phyloP scores from a whole-genome alignment of 768 basidiomycete genomes.

The Naganishia onofrii region DNA sequence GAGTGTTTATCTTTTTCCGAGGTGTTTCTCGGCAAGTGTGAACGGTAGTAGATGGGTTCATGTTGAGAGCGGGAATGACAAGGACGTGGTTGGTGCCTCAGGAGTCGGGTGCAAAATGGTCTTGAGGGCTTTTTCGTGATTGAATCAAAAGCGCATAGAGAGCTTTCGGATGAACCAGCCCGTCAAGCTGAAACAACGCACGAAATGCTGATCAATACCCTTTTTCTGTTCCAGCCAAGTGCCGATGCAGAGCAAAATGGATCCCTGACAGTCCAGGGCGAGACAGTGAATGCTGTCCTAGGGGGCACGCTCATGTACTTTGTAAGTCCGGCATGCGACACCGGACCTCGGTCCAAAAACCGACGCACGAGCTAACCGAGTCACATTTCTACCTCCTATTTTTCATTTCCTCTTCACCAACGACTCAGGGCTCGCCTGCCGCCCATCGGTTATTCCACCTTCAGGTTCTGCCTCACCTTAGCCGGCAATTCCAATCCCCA shows the following conservation, averaged over 20 bases:
- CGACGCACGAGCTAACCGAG: background rate
- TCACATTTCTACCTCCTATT: background rate
- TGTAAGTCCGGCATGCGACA: conserved; percentile 11
- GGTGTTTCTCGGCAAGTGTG: background rate
- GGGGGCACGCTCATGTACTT: conserved; percentile 34
- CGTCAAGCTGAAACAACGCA: background rate
- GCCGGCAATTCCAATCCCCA: conserved; percentile 12
- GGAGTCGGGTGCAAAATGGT: no score
- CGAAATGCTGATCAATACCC: background rate
- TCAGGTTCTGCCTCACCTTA: conserved; percentile 41
- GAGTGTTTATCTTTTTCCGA: conserved; percentile 3
- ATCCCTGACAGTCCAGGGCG: conserved; percentile 26
- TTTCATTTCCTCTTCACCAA: background rate
- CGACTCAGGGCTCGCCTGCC: conserved; percentile 42
- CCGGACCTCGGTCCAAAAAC: background rate
- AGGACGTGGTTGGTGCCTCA: background rate
- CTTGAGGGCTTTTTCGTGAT: no score
- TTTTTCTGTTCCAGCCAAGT: background rate
- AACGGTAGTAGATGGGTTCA: background rate
- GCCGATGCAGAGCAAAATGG: conserved; percentile 20
- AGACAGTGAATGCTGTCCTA: conserved; percentile 29
- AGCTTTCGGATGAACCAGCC: background rate
- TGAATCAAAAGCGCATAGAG: background rate
- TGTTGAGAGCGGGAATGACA: background rate
- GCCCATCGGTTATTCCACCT: conserved; percentile 50